Percentiles rank a stretch among this genome's conserved stretches.
phyloP scores from a whole-genome alignment of 2,329 filamentous ascomycete genomes.

The Cytospora leucostoma region DNA sequence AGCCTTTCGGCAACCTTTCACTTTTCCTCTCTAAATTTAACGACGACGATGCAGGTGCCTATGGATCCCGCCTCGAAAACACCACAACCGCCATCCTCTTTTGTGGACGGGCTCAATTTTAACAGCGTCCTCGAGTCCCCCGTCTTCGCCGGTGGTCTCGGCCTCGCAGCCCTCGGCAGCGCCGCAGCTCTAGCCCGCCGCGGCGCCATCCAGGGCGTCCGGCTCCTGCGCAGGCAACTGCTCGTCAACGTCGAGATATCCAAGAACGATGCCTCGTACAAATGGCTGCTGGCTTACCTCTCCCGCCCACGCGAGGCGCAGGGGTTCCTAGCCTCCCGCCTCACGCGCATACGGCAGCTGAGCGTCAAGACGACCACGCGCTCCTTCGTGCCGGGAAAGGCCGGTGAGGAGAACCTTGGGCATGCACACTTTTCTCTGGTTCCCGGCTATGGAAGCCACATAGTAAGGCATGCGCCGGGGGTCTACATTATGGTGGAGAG shows the following conservation, averaged over 20 bases:
- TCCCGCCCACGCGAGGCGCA: conserved; percentile 71
- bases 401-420: conserved; percentile 66
- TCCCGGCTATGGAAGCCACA: conserved; percentile 85
- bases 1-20: conserved; percentile 3
- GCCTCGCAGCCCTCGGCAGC: conserved; percentile 85
- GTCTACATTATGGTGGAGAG: conserved; percentile 87
- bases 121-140: conserved; percentile 65
- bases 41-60: conserved; percentile 28
- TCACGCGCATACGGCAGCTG: conserved; percentile 62
- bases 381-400: conserved; percentile 61
- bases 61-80: conserved; percentile 28
- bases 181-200: conserved; percentile 78
- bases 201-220: conserved; percentile 70
- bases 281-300: conserved; percentile 94
- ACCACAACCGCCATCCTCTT: conserved; percentile 22
- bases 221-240: conserved; percentile 77
- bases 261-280: conserved; percentile 88
- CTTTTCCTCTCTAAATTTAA: conserved; percentile 2
- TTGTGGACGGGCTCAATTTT: conserved; percentile 45
- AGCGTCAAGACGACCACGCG: conserved; percentile 55
- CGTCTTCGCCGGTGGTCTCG: conserved; percentile 73
- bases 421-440: conserved; percentile 85
- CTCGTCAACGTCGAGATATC: conserved; percentile 96
- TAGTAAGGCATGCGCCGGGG: conserved; percentile 76
- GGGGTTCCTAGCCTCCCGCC: conserved; percentile 59